Conservation (phyloP, 2,329 filamentous ascomycete species). For the Fusarium coffeatum region DNA sequence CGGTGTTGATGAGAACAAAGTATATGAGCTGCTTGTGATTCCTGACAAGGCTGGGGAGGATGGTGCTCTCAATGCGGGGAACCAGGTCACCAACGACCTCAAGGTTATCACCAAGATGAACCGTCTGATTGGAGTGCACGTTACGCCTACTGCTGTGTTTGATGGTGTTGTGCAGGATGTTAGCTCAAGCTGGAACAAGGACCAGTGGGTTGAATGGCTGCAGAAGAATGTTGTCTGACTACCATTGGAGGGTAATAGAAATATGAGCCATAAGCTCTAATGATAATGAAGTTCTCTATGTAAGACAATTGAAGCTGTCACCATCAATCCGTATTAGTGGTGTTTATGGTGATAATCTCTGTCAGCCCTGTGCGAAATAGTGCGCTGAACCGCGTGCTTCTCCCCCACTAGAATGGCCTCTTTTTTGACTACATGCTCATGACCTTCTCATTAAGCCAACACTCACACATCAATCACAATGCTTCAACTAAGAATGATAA, state of each 20-base stretch:
- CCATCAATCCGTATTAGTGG: background rate
- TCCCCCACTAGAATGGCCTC: constrained; percentile 18
- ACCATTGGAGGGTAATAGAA: background rate
- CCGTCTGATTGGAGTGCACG: constrained; percentile 83
- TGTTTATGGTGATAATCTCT: constrained; percentile 5
- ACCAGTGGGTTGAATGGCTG: constrained; percentile 90
- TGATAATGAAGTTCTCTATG: background rate
- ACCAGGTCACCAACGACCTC: constrained; percentile 84
- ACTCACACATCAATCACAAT: constrained; percentile 26
- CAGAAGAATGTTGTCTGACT: constrained; percentile 62
- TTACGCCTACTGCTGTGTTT: constrained; percentile 90
- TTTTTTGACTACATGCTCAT: constrained; percentile 29
- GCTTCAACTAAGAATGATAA: constrained; percentile 37
- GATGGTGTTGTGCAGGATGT: constrained; percentile 87
- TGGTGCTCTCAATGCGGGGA: constrained; percentile 80
- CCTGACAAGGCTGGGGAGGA: constrained; percentile 73
- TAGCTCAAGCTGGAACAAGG: constrained; percentile 79
- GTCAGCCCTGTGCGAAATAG: constrained; percentile 9
- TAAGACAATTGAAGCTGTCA: constrained; percentile 18
- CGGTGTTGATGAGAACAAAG: constrained; percentile 75
- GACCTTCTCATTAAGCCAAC: constrained; percentile 8
- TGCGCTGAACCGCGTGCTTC: background rate
- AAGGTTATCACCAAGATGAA: constrained; percentile 86
- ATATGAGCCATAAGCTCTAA: constrained; percentile 21
- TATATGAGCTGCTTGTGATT: constrained; percentile 77